Evolutionary conservation across 2,329 filamentous ascomycete genomes (phyloP).

Genomic region (Lasiodiplodia hormozganensis): DNA sequence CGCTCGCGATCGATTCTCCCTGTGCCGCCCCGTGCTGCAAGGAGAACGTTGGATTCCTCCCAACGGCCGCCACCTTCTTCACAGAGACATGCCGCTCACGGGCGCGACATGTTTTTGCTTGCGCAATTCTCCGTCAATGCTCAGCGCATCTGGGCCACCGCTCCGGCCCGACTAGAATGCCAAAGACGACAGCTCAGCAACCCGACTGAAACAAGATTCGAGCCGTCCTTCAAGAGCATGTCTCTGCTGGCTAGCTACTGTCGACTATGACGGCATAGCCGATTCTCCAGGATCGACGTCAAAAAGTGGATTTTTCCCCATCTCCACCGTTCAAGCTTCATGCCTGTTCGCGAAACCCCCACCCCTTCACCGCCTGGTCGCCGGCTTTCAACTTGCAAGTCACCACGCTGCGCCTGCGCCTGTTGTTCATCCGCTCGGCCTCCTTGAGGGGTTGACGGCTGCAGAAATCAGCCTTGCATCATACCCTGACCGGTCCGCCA

Average conservation of each 20-base stretch:
- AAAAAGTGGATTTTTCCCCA: constrained; percentile 24
- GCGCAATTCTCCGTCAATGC: constrained; percentile 11
- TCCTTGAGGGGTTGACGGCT: neutral
- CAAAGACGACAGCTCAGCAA: neutral
- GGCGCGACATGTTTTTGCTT: constrained; percentile 11
- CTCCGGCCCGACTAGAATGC: neutral
- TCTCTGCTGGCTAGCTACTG: neutral
- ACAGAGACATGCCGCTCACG: neutral
- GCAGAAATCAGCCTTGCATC: neutral
- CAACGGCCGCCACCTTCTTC: neutral
- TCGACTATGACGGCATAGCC: constrained; percentile 8
- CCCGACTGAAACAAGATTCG: constrained; percentile 3
- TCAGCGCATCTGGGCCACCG: neutral
- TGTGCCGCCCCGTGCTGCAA: constrained; percentile 6
- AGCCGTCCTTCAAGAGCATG: neutral
- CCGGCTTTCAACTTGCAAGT: neutral
- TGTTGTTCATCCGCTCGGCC: neutral
- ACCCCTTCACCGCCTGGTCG: neutral
- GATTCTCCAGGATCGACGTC: constrained; percentile 9
- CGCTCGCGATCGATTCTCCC: neutral
- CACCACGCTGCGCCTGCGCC: neutral
- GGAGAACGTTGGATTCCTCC: neutral
- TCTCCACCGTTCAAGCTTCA: constrained; percentile 22
- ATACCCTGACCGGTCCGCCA: neutral
- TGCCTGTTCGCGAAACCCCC: constrained; percentile 9